phyloP scores from a whole-genome alignment of 495 filamentous ascomycete species.

The Hypoxylon lienhwacheense region DNA sequence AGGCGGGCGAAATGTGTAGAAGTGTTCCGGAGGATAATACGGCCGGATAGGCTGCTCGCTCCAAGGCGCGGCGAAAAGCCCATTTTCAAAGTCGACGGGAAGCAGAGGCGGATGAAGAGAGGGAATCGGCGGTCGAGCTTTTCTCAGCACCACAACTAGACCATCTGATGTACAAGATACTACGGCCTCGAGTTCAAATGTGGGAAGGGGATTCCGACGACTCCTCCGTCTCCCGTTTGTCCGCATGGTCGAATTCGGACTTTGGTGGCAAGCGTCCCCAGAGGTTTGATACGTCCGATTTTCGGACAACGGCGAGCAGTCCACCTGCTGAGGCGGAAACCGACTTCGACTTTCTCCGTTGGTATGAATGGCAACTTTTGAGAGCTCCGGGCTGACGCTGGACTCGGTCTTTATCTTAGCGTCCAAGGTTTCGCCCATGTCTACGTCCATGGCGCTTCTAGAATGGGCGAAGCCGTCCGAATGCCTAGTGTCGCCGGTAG shows the following conservation, averaged over 20 bases:
- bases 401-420: constrained; percentile 24
- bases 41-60: constrained; percentile 60
- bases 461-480: constrained; percentile 28
- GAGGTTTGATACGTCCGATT: constrained; percentile 2
- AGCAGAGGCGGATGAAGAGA: constrained; percentile 51
- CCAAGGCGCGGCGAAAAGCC: constrained; percentile 79
- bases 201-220: constrained; percentile 34
- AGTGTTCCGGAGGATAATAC: constrained; percentile 46
- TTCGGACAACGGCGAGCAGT: neutral
- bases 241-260: constrained; percentile 12
- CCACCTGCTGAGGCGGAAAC: neutral
- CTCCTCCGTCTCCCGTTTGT: constrained; percentile 7
- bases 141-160: constrained; percentile 78
- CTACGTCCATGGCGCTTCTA: constrained; percentile 42
- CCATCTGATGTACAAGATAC: constrained; percentile 90
- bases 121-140: constrained; percentile 71
- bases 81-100: constrained; percentile 60
- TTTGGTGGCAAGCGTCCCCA: constrained; percentile 11
- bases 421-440: constrained; percentile 18
- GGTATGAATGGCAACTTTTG: constrained; percentile 2
- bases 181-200: constrained; percentile 78
- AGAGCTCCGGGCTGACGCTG: constrained; percentile 13
- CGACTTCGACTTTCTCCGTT: neutral
- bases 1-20: constrained; percentile 48
- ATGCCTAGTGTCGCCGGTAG: constrained; percentile 22